A percentile compares a stretch with the other conserved stretches of the same genome.
Evolutionary conservation across 345 rosid species (phyloP).

Genomic region (Aegle marmelos): DNA sequence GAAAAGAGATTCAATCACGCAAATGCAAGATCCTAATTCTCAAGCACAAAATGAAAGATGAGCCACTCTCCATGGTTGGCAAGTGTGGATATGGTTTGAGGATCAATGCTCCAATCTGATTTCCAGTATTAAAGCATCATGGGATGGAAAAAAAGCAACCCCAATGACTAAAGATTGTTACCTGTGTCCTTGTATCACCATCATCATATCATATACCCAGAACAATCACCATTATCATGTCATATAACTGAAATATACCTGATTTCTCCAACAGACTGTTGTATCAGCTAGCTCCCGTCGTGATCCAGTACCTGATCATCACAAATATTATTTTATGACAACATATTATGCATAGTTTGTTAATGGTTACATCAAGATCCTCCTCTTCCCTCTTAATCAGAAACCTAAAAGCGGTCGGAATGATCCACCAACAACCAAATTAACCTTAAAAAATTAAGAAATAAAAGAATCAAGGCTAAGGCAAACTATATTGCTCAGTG

Average conservation of each 20-base stretch:
- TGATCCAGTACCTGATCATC: background rate
- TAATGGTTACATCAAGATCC: background rate
- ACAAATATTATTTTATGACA: background rate
- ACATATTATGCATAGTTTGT: background rate
- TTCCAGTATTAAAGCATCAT: background rate
- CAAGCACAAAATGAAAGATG: no score
- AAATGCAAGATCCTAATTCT: no score
- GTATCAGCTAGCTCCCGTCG: background rate
- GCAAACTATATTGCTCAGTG: constrained; percentile 28
- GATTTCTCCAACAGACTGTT: no score
- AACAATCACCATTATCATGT: no score
- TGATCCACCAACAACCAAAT: background rate
- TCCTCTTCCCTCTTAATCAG: background rate
- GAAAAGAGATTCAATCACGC: no score
- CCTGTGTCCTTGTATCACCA: background rate
- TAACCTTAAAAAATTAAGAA: background rate
- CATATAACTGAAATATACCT: no score
- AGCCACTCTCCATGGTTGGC: background rate
- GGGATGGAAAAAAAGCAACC: no score
- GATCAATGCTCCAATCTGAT: background rate
- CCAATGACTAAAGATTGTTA: background rate
- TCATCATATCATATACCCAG: background rate
- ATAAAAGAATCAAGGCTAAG: background rate
- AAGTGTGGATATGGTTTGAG: background rate
- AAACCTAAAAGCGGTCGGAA: background rate